A percentile compares a stretch with the other conserved stretches of the same genome.
Conservation (phyloP, 495 filamentous ascomycete genomes). For the Delitschia confertaspora region DNA sequence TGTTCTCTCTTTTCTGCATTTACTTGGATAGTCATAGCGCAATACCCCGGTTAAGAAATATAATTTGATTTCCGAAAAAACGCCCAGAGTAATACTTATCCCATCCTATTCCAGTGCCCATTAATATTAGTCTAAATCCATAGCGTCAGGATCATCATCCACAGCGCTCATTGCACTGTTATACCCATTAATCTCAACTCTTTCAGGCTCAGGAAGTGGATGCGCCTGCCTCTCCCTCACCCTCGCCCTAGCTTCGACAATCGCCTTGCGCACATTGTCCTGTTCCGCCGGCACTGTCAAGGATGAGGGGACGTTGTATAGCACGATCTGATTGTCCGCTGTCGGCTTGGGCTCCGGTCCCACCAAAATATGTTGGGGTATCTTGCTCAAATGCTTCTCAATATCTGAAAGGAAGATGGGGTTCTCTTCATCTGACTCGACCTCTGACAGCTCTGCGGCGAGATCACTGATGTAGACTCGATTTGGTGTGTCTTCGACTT, state of each 20-base stretch:
- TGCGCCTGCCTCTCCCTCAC: conserved; percentile 44
- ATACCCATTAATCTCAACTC: not conserved
- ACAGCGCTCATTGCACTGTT: conserved; percentile 8
- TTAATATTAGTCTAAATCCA: conserved; percentile 56
- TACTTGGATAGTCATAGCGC: too few species aligned
- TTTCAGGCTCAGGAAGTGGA: conserved; percentile 4
- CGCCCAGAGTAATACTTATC: not conserved
- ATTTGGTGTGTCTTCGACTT: conserved; percentile 77
- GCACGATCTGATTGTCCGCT: conserved; percentile 60
- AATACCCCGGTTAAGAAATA: too few species aligned
- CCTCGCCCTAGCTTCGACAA: conserved; percentile 70
- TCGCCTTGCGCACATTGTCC: conserved; percentile 76
- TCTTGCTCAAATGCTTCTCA: conserved; percentile 63
- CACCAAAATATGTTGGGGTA: conserved; percentile 56
- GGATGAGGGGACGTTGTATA: conserved; percentile 71
- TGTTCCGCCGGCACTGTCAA: conserved; percentile 65
- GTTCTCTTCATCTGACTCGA: conserved; percentile 41
- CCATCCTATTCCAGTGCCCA: not conserved
- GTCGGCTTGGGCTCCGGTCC: conserved; percentile 36
- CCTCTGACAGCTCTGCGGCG: conserved; percentile 72
- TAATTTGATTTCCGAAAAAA: too few species aligned
- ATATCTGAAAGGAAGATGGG: conserved; percentile 78
- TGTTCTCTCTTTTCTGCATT: too few species aligned
- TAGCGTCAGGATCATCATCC: conserved; percentile 52
- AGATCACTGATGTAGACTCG: conserved; percentile 85